Evolutionary conservation across 1,139 yeast species (phyloP).

Genomic region (Taphrina betulina): DNA sequence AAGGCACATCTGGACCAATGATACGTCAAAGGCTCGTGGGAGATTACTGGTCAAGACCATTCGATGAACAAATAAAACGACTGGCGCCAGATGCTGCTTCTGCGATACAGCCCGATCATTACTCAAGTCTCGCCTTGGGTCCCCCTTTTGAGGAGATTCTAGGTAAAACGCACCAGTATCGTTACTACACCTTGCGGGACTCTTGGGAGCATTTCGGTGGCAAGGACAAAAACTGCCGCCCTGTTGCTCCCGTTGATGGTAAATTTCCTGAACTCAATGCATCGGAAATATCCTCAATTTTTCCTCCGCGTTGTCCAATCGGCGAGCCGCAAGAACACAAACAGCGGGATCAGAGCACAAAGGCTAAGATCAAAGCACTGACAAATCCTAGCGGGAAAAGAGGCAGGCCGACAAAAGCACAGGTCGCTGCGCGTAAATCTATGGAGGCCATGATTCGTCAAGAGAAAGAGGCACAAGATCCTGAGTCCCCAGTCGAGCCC

Average conservation of each 20-base stretch:
- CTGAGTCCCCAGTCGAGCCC: too few species aligned
- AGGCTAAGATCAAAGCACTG: too few species aligned
- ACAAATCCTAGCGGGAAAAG: too few species aligned
- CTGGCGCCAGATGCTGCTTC: not conserved
- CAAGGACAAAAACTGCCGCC: not conserved
- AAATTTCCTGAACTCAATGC: not conserved
- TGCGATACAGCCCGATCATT: not conserved
- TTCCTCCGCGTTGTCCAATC: not conserved
- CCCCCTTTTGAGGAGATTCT: constrained; percentile 11
- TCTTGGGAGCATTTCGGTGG: not conserved
- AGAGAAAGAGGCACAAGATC: too few species aligned
- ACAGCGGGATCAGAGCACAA: too few species aligned
- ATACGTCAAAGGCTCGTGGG: constrained; percentile 1
- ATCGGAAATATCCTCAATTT: not conserved
- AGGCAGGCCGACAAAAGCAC: too few species aligned
- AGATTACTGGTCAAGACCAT: constrained; percentile 3
- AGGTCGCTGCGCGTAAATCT: too few species aligned
- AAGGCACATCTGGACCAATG: constrained; percentile 5
- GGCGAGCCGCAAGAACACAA: too few species aligned
- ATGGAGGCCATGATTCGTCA: too few species aligned
- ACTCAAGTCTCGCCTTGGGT: not conserved
- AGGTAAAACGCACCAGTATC: constrained; percentile 1
- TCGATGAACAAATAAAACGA: constrained; percentile 13
- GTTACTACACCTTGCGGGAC: not conserved
- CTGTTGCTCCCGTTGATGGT: not conserved